These are phyloP conservation scores for Calonectria henricotiae DNA, from an alignment of 2,329 filamentous ascomycete species.

Conservation along the genomic window DNA sequence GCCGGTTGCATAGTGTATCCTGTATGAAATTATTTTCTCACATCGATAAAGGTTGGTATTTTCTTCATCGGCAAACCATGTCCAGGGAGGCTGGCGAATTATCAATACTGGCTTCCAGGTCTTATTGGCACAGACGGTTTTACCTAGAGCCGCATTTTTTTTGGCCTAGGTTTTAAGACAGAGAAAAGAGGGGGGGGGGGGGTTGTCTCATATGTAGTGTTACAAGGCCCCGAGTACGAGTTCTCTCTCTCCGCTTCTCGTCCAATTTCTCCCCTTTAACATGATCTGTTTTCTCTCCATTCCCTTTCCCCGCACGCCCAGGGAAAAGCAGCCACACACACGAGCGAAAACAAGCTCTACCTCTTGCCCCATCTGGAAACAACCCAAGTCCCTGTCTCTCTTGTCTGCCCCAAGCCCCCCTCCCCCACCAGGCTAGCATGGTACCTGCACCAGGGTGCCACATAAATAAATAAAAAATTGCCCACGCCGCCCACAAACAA, in stretches of 20 bases:
- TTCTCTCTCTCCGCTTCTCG: neutral
- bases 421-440: neutral
- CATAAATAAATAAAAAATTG: neutral
- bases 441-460: conserved; percentile 13
- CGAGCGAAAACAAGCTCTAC: too few species aligned
- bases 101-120: neutral
- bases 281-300: neutral
- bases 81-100: too few species aligned
- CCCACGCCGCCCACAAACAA: conserved; percentile 21
- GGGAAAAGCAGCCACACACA: too few species aligned
- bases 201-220: neutral
- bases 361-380: conserved; percentile 14
- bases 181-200: too few species aligned
- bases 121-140: neutral
- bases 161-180: neutral
- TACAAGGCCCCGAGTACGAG: neutral
- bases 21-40: too few species aligned
- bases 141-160: neutral
- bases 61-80: neutral
- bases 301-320: neutral
- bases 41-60: too few species aligned
- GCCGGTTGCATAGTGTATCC: too few species aligned
- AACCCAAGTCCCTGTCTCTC: neutral
- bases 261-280: neutral
- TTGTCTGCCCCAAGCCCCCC: neutral